Evolutionary conservation across 129 eudicot genomes (phyloP), one percentile per base, ranked within the genome.

Genomic region (Helichrysum umbraculigerum): DNA sequence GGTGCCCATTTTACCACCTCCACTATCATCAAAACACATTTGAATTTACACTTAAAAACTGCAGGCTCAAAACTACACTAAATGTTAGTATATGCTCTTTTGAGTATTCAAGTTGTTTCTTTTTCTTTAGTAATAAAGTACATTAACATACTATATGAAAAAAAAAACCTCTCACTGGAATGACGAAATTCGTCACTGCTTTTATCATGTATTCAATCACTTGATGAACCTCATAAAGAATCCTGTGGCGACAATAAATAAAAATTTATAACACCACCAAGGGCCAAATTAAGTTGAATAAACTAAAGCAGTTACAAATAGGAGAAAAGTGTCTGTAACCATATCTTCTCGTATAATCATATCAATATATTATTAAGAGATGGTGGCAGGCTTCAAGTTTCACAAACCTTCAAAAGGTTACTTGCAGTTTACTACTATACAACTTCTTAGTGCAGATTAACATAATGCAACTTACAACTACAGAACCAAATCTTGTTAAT

Each of bases 401-500:
- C 19, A 52, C 29, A 61, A 51, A 32, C 64, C 21, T 57, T 73
- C 30, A 15, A 29, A 37, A 25, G 47, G 69, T 56, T 66, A 56
- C 75, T 30, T 80, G 81, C 30, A 29, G 25, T 63, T 66, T 52
- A 75, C 44, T 62, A 67, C 50, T 64, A 50, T 2, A 41, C 10
- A 41, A 41, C 14, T 2, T 32, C 41, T 71, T 52, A 11, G 42
- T 22, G 34, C 62, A 78, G 30, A 59, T 70, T 66, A 51, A 66
- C 58, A 41, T 59, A 77, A 78, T 68, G 72, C 52, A 62, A 62
- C 77, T 63, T 78, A 56, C 25, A 78, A 50, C 82, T 54, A 71
- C 7, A 63, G 62, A 51, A 73, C 19, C 74, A 73, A 32, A 73
- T 73, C 79, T 73, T 56, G 74, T 41, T 57, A 66, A 70, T n/a